Conservation (phyloP, 148 eudicot genomes). For the Rhododendron mucronatum region DNA sequence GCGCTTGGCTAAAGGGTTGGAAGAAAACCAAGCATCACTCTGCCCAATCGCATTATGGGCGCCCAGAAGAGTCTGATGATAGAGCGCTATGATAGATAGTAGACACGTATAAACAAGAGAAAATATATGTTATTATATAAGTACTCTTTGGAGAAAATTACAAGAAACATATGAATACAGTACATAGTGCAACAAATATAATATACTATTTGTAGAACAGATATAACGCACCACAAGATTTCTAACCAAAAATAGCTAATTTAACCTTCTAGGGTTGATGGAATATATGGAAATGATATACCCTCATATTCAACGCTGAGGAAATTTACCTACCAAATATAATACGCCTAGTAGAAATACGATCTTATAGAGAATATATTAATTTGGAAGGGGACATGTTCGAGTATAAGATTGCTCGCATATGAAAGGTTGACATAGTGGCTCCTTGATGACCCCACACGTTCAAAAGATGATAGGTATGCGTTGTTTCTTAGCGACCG, state of each 20-base stretch:
- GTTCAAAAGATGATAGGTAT: background rate
- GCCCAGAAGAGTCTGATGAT: constrained; percentile 75
- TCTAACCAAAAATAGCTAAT: background rate
- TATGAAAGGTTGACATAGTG: background rate
- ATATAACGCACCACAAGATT: background rate
- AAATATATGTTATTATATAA: constrained; percentile 38
- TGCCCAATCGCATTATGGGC: constrained; percentile 74
- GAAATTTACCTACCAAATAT: background rate
- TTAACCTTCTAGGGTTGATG: background rate
- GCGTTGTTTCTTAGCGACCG: background rate
- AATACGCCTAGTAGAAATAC: background rate
- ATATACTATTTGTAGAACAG: constrained; percentile 2
- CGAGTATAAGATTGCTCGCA: background rate
- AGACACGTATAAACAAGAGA: constrained; percentile 44
- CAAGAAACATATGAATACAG: constrained; percentile 15
- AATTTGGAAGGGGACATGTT: background rate
- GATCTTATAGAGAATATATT: background rate
- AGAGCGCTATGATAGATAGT: constrained; percentile 79
- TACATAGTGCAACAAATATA: background rate
- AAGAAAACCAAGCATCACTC: constrained; percentile 87
- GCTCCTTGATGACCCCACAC: background rate
- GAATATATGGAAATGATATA: background rate
- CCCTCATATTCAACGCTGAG: background rate
- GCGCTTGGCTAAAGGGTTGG: constrained; percentile 86
- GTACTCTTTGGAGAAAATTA: constrained; percentile 16